Evolutionary conservation across 208 protist species (phyloP).

Genomic region (Trypanosomatidae sp.): DNA sequence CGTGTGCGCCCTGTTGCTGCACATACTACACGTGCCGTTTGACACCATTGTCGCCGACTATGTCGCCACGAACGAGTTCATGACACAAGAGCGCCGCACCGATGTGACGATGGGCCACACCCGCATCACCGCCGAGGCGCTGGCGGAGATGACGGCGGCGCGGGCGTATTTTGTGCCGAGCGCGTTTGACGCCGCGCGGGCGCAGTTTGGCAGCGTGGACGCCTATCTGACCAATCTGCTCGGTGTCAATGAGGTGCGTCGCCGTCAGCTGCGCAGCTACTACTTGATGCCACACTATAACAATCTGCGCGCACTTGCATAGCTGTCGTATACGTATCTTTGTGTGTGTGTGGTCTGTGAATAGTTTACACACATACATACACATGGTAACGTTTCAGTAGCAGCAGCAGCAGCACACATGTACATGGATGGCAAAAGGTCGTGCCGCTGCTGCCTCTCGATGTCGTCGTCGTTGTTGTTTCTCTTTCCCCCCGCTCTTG

Average conservation of each 20-base stretch:
- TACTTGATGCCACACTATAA: no score
- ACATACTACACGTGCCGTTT: slow-evolving; percentile 13
- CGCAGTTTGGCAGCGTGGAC: not conserved
- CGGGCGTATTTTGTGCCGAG: not conserved
- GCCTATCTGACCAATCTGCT: not conserved
- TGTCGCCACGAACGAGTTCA: slow-evolving; percentile 8
- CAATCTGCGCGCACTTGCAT: no score
- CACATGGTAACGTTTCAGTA: no score
- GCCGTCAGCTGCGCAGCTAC: not conserved
- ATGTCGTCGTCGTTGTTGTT: no score
- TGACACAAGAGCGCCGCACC: not conserved
- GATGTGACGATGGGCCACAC: not conserved
- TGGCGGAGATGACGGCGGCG: not conserved
- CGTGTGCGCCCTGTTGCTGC: slow-evolving; percentile 23
- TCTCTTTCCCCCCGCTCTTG: no score
- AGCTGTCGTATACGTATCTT: no score
- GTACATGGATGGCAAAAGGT: no score
- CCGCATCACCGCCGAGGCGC: not conserved
- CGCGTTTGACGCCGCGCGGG: not conserved
- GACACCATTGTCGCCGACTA: slow-evolving; percentile 26
- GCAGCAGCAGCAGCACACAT: no score
- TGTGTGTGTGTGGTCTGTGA: no score
- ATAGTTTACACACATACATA: no score
- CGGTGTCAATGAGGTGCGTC: not conserved
- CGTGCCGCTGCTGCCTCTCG: no score